A percentile compares a stretch with the other conserved stretches of the same genome.
Evolutionary conservation across 352 stramenopile species (phyloP).

Genomic region (Globisporangium barbulae): DNA sequence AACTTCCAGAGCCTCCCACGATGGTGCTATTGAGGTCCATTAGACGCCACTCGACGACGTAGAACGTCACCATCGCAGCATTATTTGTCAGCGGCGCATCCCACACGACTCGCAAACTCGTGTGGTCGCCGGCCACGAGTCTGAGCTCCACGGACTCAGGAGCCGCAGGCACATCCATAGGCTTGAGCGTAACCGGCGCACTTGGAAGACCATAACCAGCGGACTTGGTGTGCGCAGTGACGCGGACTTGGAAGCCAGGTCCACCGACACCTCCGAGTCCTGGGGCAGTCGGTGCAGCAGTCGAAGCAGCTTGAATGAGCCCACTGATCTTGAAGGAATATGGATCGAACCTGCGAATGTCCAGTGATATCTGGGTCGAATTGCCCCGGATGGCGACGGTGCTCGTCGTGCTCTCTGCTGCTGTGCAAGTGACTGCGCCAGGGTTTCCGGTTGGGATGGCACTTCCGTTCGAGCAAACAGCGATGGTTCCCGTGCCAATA

Average conservation of each 20-base stretch:
- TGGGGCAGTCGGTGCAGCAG: constrained; percentile 23
- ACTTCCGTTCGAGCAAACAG: constrained; percentile 50
- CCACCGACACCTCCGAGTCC: constrained; percentile 33
- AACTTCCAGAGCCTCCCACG: neutral
- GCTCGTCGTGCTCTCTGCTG: constrained; percentile 38
- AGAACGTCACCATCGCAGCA: constrained; percentile 79
- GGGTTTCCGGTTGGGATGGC: constrained; percentile 24
- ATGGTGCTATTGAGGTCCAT: constrained; percentile 36
- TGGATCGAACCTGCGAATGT: constrained; percentile 37
- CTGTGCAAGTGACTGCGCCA: constrained; percentile 40
- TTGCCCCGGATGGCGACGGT: constrained; percentile 31
- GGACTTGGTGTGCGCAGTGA: constrained; percentile 51
- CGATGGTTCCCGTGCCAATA: constrained; percentile 28
- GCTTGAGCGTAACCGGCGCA: constrained; percentile 71
- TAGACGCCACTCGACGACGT: constrained; percentile 83
- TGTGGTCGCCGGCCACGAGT: constrained; percentile 63
- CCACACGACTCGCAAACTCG: constrained; percentile 88
- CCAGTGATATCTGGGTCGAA: constrained; percentile 39
- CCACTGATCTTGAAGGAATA: constrained; percentile 56
- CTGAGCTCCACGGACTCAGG: constrained; percentile 69
- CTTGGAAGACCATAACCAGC: constrained; percentile 64
- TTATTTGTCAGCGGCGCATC: constrained; percentile 77
- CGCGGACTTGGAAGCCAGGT: constrained; percentile 55
- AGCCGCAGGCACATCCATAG: constrained; percentile 76
- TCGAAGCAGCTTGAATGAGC: constrained; percentile 38